Evolutionary conservation across 148 eudicot species (phyloP), one percentile per base, ranked within the genome.

Genomic region (Chenopodium formosanum): DNA sequence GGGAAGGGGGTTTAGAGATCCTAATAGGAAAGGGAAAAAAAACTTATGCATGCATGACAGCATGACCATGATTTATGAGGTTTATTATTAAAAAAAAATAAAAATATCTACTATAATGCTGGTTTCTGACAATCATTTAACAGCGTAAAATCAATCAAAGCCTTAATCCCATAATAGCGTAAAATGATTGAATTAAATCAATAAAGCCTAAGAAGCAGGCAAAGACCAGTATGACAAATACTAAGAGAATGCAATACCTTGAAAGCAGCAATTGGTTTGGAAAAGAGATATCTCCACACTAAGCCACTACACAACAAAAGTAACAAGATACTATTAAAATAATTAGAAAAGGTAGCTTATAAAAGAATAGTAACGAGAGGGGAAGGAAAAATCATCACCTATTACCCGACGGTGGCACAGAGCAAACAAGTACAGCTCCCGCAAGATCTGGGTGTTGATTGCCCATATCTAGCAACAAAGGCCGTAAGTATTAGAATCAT

Each of bases 381-480:
- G 67, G 32, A 53, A 79, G 19, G 22, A 81, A 40, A 70, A 52
- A 78, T 46, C 83, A 75, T 84, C 85, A 94, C 98, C 98, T 92
- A 79, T 94, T 94, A 81, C 98, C 98, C 20, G 97, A 89, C 73
- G 98, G 98, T 72, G 97, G 97, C 75, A 94, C 98, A 44, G 98
- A 90, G 87, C 98, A 94, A 80, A 90, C 85, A 76, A 94, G 94
- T 78, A 92, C 91, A 76, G 94, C 92, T 85, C 92, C 95, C 29
- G 89, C 88, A 65, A 94, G 92, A 79, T 90, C 86, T 34, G 98
- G 91, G 73, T 70, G 84, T 86, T 82, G 75, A 65, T 64, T 78
- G 71, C 78, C 83, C 32, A 0, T 84, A 76, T 78, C 95, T 88
- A 63, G 78, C 40, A 78, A 29, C 63, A 76, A 79, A 78, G 10